Evolutionary conservation across 768 basidiomycete species (phyloP).

Genomic region (Lentinula edodes): DNA sequence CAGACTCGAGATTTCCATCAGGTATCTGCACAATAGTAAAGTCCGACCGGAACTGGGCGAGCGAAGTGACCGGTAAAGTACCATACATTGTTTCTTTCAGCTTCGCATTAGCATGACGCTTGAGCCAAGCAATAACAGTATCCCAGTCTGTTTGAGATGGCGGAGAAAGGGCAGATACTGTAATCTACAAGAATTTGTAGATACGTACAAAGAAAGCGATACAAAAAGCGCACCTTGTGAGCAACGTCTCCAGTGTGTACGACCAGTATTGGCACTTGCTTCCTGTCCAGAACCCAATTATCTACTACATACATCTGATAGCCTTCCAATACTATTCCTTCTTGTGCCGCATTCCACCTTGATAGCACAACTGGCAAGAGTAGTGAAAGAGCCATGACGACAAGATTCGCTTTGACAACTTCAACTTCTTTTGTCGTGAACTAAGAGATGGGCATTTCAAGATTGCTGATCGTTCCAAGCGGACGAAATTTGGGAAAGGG

Average conservation of each 20-base stretch:
- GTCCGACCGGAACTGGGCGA: slow-evolving; percentile 85
- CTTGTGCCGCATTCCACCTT: slow-evolving; percentile 44
- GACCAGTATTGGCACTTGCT: slow-evolving; percentile 53
- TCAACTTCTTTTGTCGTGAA: neutral
- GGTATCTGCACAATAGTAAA: slow-evolving; percentile 81
- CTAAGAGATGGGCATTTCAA: neutral
- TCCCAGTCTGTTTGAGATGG: slow-evolving; percentile 50
- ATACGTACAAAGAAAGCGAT: slow-evolving; percentile 3
- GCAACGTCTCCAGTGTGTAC: slow-evolving; percentile 74
- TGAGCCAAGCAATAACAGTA: slow-evolving; percentile 51
- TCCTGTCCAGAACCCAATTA: slow-evolving; percentile 75
- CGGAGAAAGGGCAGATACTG: slow-evolving; percentile 51
- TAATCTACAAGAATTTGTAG: slow-evolving; percentile 37
- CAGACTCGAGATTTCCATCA: slow-evolving; percentile 56
- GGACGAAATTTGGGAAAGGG: too few species aligned
- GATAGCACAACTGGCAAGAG: slow-evolving; percentile 18
- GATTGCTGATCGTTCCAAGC: neutral
- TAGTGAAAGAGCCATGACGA: neutral
- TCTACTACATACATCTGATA: slow-evolving; percentile 87
- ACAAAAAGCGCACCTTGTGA: slow-evolving; percentile 44
- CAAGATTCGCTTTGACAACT: too few species aligned
- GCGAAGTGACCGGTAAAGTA: slow-evolving; percentile 72
- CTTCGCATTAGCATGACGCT: slow-evolving; percentile 64
- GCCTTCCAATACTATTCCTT: slow-evolving; percentile 45
- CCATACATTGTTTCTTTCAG: slow-evolving; percentile 70